A percentile compares a stretch with the other conserved stretches of the same genome.
Conservation (phyloP, 257 asterid genomes). For the Forsythia suspensa region DNA sequence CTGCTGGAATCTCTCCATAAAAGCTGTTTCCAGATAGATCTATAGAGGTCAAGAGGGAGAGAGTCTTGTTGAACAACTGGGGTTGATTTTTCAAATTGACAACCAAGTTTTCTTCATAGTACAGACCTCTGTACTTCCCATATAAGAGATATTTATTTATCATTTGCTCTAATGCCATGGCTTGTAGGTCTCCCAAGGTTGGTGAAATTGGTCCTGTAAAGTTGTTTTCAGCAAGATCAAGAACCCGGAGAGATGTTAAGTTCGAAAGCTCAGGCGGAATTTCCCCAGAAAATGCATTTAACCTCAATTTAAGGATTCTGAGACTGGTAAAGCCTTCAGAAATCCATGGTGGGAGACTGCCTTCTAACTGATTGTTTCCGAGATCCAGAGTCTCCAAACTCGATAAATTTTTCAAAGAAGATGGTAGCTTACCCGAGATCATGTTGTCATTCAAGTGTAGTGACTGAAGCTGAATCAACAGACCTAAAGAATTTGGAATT, state of each 20-base stretch:
- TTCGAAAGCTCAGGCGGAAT: constrained; percentile 33
- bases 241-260: constrained; percentile 41
- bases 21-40: constrained; percentile 49
- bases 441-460: constrained; percentile 46
- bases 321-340: constrained; percentile 31
- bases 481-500: constrained; percentile 47
- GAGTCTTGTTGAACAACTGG: constrained; percentile 49
- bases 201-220: constrained; percentile 39
- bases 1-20: constrained; percentile 43
- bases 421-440: constrained; percentile 41
- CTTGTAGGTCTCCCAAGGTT: constrained; percentile 39
- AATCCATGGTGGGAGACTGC: constrained; percentile 42
- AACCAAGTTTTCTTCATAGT: constrained; percentile 46
- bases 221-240: constrained; percentile 52
- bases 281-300: constrained; percentile 38
- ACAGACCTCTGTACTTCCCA: constrained; percentile 41
- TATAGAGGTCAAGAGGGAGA: constrained; percentile 51
- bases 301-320: constrained; percentile 44
- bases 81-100: constrained; percentile 39
- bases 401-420: constrained; percentile 39
- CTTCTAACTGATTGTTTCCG: constrained; percentile 36
- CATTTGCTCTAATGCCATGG: constrained; percentile 37
- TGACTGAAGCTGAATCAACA: constrained; percentile 37
- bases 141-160: constrained; percentile 33
- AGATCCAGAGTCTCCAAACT: constrained; percentile 54